Conservation (phyloP, 192 early-diverging fungal genomes). For the Umbelopsis isabellina region DNA sequence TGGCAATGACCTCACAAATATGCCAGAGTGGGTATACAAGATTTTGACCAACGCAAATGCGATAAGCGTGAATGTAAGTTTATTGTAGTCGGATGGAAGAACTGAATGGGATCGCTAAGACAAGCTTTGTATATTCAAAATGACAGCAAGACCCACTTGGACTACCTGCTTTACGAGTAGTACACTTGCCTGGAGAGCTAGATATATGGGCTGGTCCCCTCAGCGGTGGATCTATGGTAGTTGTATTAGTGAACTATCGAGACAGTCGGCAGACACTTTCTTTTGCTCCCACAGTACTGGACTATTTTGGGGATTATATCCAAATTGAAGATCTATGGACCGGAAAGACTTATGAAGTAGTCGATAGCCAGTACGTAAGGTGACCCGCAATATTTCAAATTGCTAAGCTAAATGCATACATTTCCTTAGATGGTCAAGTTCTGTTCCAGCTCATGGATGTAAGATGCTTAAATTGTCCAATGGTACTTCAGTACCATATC, state of each 20-base stretch:
- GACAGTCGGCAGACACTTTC: not conserved
- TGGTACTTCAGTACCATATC: conserved; percentile 6
- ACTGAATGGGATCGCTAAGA: too few relatives aligned
- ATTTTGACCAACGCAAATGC: conserved; percentile 53
- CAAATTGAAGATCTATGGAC: conserved; percentile 19
- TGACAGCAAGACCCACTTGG: conserved; percentile 16
- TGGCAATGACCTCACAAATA: conserved; percentile 52
- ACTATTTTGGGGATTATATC: conserved; percentile 8
- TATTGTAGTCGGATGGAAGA: not conserved
- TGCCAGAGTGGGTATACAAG: conserved; percentile 21
- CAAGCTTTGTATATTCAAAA: not conserved
- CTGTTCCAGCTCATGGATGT: not conserved
- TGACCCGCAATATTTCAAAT: not conserved
- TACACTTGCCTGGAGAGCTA: not conserved
- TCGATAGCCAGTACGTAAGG: not conserved
- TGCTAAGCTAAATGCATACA: not conserved
- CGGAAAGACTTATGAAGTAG: not conserved
- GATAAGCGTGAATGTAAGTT: conserved; percentile 52
- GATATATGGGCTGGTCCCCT: conserved; percentile 13
- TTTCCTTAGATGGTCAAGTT: not conserved
- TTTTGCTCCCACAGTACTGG: not conserved
- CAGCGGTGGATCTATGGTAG: not conserved
- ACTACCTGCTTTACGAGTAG: not conserved
- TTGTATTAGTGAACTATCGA: not conserved
- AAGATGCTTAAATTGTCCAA: conserved; percentile 5